Base-by-base conservation (phyloP, 2,329 filamentous ascomycete genomes). In the Fusarium nurragi region DNA sequence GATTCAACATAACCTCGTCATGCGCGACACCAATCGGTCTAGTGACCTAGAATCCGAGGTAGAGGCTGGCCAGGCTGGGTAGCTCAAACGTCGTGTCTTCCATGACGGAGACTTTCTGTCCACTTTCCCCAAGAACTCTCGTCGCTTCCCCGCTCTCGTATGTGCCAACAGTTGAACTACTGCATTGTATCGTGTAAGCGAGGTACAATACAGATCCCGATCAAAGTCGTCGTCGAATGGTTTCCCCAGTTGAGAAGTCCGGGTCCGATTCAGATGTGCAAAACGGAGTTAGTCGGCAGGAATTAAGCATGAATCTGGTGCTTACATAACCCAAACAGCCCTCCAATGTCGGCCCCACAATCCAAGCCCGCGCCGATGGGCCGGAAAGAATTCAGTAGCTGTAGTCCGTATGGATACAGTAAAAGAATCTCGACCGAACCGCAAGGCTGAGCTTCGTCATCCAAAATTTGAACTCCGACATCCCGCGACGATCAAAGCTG, bases 271-370 rank as follows among this genome's bases (percentile, higher is more conserved):
- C 68, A 21, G 25, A 47, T 16, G 26, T 37, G 49, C 26, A 57
- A 32, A 37, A 54, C 70, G 70, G 70, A 72, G 64, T 71, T 71
- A 71, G 51, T 68, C 64, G 70, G 68, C 63, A 61, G 66, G 68
- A 72, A 58, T 72, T 71, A 70, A 72, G 52, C 37, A 16, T 21
- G n/a, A 32, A 2, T 25, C 41, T 51, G 39, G 39, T 19, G 30
- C 45, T 68, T 68, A 72, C 68, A 65, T 70, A 67, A 54, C 23
- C 12, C 14, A 22, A 25, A 10, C 11, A 5, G 23, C 45, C 38
- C 25, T 38, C 23, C 32, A 21, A 50, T 49, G 26, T 53, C 65
- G 64, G 65, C 64, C 64, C 64, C 64, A 56, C 44, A 52, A 37
- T 16, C 39, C 34, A 48, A 46, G n/a, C 25, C 64, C 50, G 50